A percentile compares a stretch with the other conserved stretches of the same genome.
phyloP scores from a whole-genome alignment of 768 basidiomycete species.

The Rhizopogon salebrosus region DNA sequence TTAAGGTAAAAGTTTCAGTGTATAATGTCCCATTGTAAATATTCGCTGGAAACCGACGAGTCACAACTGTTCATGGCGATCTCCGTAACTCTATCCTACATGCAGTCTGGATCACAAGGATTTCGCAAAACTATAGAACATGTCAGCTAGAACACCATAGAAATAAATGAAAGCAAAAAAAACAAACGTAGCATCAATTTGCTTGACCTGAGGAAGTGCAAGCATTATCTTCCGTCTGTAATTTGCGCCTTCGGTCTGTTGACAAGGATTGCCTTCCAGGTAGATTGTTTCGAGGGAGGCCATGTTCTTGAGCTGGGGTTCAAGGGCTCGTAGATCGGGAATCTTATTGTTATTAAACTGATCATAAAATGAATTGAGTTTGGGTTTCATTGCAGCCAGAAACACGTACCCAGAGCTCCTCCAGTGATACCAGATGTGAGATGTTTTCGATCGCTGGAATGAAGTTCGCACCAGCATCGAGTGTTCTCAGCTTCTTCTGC shows the following conservation, averaged over 20 bases:
- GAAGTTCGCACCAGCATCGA: constrained; percentile 87
- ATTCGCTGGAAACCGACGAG: too few relatives aligned
- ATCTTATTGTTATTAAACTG: constrained; percentile 90
- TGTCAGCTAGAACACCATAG: neutral
- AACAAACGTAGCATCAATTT: constrained; percentile 94
- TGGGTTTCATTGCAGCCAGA: neutral
- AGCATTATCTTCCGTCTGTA: constrained; percentile 91
- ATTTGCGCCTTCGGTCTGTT: constrained; percentile 64
- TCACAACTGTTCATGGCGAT: too few relatives aligned
- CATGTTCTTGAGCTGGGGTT: constrained; percentile 58
- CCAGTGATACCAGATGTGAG: constrained; percentile 68
- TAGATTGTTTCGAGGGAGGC: constrained; percentile 79
- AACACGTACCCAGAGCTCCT: constrained; percentile 86
- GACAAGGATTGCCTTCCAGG: constrained; percentile 92
- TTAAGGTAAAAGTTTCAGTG: too few relatives aligned
- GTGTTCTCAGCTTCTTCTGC: constrained; percentile 66
- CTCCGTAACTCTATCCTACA: too few relatives aligned
- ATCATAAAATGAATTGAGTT: constrained; percentile 1
- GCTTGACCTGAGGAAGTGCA: constrained; percentile 80
- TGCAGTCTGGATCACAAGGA: neutral
- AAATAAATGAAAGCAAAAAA: neutral
- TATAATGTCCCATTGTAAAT: too few relatives aligned
- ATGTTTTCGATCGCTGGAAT: constrained; percentile 76
- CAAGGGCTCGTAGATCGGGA: constrained; percentile 60
- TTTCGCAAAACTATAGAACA: constrained; percentile 6